Evolutionary conservation across 2,329 filamentous ascomycete species (phyloP).

Genomic region (Ophiostoma sp.): DNA sequence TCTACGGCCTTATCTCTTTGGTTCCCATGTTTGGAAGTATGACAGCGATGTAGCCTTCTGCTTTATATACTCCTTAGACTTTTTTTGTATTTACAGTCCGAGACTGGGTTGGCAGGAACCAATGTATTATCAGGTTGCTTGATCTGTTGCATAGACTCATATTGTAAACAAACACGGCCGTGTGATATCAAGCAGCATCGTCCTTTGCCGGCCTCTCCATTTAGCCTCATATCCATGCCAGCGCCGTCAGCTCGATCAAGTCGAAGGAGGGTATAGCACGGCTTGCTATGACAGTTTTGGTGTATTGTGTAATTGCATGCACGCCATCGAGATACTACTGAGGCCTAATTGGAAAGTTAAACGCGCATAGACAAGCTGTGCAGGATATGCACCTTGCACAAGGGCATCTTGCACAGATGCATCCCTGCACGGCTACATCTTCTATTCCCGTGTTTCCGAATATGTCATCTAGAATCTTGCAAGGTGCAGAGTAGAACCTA

Average conservation of each 20-base stretch:
- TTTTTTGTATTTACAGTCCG: background rate
- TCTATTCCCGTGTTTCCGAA: background rate
- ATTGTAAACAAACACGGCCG: background rate
- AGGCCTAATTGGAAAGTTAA: background rate
- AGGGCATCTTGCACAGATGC: background rate
- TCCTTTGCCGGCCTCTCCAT: background rate
- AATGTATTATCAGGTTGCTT: background rate
- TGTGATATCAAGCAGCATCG: background rate
- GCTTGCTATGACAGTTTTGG: background rate
- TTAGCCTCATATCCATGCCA: background rate
- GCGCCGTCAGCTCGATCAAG: background rate
- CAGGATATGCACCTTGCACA: background rate
- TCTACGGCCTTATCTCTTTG: background rate
- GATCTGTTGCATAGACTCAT: background rate
- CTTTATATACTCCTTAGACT: conserved; percentile 14
- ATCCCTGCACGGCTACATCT: background rate
- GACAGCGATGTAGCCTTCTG: background rate
- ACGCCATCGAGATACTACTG: background rate
- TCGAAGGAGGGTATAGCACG: conserved; percentile 1
- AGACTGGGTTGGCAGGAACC: background rate
- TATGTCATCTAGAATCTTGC: background rate
- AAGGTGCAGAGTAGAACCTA: background rate
- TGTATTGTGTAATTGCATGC: background rate
- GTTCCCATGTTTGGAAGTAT: conserved; percentile 5
- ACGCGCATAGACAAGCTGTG: background rate